Evolutionary conservation across 768 basidiomycete species (phyloP), one percentile per base, ranked within the genome.

Genomic region (Pilatotrama ljubarskyi): DNA sequence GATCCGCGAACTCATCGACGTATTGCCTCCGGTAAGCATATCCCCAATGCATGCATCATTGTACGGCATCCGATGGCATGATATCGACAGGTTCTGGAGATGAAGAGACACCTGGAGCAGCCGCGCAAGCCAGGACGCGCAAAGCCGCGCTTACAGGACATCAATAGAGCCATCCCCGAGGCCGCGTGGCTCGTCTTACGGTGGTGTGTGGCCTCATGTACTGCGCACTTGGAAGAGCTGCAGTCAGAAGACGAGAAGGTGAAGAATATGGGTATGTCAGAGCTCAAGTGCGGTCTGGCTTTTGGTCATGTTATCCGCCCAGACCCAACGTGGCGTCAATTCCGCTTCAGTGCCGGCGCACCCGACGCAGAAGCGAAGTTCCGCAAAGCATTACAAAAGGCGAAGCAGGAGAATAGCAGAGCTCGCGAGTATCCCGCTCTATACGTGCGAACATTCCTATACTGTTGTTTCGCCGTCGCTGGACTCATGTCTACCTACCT

Each of bases 161-260:
- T 85, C 50, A 77, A 83, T 53, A 71, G 77, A 1, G 59, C 65
- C 0, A 66, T 88, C 36, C 72, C 80, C 11, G 80, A 83, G 5
- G 85, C 86, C 1, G 85, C 87, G 0, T 89, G 87, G 88, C 77
- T 78, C 1, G 72, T 88, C 26, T 72, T 90, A 47, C 80, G 86
- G 46, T 89, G 86, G 87, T 84, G 82, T 73, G 81, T 90, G 25
- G 87, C 85, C 0, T 88, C 87, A 14, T 88, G 86, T 66, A 90
- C 88, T 1, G 84, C 87, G 0, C 80, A 88, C 66, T 76, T 90
- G 11, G 85, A 89, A 72, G 84, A 85, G 58, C 80, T 88, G 40
- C 77, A 77, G 11, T 75, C 78, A 3, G 73, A 74, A 7, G 83
- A 84, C 46, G 84, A 88, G 61, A 70, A 75, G 15, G 77, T 89